Evolutionary conservation across 2,329 filamentous ascomycete species (phyloP), one percentile per base, ranked within the genome.

Genomic region (Pyrenophora graminea): DNA sequence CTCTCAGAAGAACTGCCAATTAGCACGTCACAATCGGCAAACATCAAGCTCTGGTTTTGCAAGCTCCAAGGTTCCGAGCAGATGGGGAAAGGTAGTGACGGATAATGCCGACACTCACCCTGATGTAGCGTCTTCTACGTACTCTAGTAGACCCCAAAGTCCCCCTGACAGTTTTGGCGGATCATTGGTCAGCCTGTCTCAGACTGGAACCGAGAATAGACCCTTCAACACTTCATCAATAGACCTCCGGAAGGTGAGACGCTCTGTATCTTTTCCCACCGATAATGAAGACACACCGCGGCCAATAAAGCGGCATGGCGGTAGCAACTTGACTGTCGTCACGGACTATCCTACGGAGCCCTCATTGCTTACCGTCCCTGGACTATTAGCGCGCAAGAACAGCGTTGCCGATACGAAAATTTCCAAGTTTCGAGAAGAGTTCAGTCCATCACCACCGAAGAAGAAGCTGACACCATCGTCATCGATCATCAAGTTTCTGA

Each of bases 71-170:
- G 59, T 76, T 3, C 73, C 73, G 12, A 62, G 59, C n/a, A 63
- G 51, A 41, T 76, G 74, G 74, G 74, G 72, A 3, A 69, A 61
- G 23, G 69, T 75, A 3, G 27, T 74, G 4, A 30, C 53, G 2
- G 33, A 48, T 3, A 56, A 61, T 10, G 37, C 34, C 21, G 53
- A 60, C 36, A 38, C 55, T 17, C 53, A 46, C 34, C 41, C 46
- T 19, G 62, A 66, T 47, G 46, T 59, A n/a, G 58, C 59, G 13
- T 77, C 75, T 0, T 77, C 75, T 0, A 62, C 76, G 15, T 77
- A 77, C 37, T 74, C 72, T 1, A 69, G 68, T 25, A 56, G 75
- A 58, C 67, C 73, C 32, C 58, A 74, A 8, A 75, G 73, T 43
- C 67, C 68, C n/a, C 64, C 56, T 12, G 68, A 67, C 8, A 72